phyloP scores from a whole-genome alignment of 2,329 filamentous ascomycete genomes.

The Calonectria fujianensis region DNA sequence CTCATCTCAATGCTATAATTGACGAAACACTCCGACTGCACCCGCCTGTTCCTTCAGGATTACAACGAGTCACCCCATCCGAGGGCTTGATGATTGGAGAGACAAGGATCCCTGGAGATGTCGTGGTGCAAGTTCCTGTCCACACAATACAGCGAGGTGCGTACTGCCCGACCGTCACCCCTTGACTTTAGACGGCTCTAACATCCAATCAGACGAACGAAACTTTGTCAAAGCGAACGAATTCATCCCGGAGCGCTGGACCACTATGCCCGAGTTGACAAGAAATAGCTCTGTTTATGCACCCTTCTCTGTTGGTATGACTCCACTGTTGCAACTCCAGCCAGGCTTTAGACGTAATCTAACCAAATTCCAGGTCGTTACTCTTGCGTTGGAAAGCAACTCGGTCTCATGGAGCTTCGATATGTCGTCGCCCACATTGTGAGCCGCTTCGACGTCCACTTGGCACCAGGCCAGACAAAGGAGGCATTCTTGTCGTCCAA shows the following conservation, averaged over 20 bases:
- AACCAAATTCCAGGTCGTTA: background rate
- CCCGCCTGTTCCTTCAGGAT: slow-evolving; percentile 17
- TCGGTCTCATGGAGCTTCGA: slow-evolving; percentile 19
- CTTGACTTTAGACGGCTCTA: background rate
- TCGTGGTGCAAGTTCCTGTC: slow-evolving; percentile 30
- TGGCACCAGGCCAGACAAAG: slow-evolving; percentile 15
- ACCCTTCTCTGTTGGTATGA: slow-evolving; percentile 13
- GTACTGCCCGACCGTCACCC: background rate
- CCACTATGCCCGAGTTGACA: slow-evolving; percentile 40
- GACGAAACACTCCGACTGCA: slow-evolving; percentile 19
- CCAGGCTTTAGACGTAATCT: background rate
- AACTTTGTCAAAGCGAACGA: slow-evolving; percentile 19
- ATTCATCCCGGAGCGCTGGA: slow-evolving; percentile 62
- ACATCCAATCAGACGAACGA: slow-evolving; percentile 37
- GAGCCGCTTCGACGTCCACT: background rate
- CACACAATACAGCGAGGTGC: slow-evolving; percentile 41
- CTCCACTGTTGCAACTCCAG: too few species aligned
- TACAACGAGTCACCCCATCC: slow-evolving; percentile 6
- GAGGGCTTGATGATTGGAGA: slow-evolving; percentile 18
- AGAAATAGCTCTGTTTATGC: background rate
- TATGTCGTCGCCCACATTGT: slow-evolving; percentile 6
- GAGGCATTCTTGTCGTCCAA: background rate
- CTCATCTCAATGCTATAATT: slow-evolving; percentile 43
- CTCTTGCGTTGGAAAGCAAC: slow-evolving; percentile 20
- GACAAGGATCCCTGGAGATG: slow-evolving; percentile 9